A percentile compares a stretch with the other conserved stretches of the same genome.
Evolutionary conservation across 2,329 filamentous ascomycete genomes (phyloP).

Genomic region (Ophiostoma triangulosporum): DNA sequence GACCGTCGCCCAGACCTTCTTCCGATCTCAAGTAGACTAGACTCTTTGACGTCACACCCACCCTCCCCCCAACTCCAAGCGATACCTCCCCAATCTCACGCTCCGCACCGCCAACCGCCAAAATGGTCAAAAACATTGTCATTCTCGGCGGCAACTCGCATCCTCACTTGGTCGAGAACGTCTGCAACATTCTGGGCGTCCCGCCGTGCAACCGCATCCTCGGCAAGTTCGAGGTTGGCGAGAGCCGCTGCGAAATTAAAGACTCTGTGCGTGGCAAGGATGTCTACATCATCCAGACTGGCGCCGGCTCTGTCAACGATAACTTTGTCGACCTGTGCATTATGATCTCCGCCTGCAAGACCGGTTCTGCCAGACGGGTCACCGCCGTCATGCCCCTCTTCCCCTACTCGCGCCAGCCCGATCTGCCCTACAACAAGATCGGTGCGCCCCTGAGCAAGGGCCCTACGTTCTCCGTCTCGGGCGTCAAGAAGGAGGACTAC

Average conservation of each 20-base stretch:
- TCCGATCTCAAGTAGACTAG: background rate
- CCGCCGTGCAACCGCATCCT: conserved; percentile 74
- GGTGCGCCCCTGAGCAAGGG: conserved; percentile 71
- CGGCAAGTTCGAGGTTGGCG: conserved; percentile 85
- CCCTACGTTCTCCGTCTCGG: conserved; percentile 31
- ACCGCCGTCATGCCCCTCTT: conserved; percentile 92
- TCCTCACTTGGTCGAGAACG: conserved; percentile 69
- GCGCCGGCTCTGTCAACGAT: conserved; percentile 87
- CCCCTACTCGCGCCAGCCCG: conserved; percentile 90
- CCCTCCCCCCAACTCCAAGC: background rate
- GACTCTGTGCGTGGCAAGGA: conserved; percentile 96
- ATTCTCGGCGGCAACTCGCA: conserved; percentile 89
- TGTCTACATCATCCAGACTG: conserved; percentile 96
- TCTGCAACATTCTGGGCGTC: conserved; percentile 80
- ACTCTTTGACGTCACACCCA: background rate
- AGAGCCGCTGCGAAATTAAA: conserved; percentile 88
- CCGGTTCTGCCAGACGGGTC: conserved; percentile 67
- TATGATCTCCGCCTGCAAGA: conserved; percentile 96
- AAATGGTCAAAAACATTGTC: conserved; percentile 90
- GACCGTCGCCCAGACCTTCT: background rate
- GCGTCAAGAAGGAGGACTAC: conserved; percentile 40
- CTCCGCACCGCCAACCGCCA: background rate
- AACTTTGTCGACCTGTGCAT: conserved; percentile 93
- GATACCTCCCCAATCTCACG: background rate
- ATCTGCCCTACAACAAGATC: conserved; percentile 91